These are phyloP conservation scores for Dictyostelium intermedium DNA, from an alignment of 78 protist species.

Conservation along the genomic window DNA sequence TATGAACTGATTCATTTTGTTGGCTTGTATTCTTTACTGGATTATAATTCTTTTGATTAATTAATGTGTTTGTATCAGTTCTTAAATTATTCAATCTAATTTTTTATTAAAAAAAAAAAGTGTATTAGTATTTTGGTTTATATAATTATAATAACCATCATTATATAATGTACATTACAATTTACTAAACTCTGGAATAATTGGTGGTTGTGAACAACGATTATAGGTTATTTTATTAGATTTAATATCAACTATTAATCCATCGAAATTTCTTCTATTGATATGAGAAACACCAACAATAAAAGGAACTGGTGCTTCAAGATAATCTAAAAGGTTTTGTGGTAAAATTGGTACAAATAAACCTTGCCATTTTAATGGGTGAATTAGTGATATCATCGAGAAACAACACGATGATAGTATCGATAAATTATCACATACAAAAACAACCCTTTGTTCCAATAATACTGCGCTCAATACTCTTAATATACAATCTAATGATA, in stretches of 20 bases:
- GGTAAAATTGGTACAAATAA: constrained; percentile 71
- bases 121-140: too few species aligned
- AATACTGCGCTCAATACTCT: constrained; percentile 59
- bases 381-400: constrained; percentile 42
- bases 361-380: constrained; percentile 80
- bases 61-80: constrained; percentile 6
- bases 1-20: constrained; percentile 56
- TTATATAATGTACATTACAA: neutral
- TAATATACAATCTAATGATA: constrained; percentile 47
- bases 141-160: neutral
- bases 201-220: constrained; percentile 19
- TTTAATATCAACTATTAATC: constrained; percentile 39
- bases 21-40: constrained; percentile 54
- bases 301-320: constrained; percentile 75
- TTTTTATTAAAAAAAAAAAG: too few species aligned
- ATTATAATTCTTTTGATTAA: constrained; percentile 42
- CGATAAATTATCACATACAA: constrained; percentile 65
- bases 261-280: constrained; percentile 52
- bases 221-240: constrained; percentile 40
- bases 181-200: constrained; percentile 52
- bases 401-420: constrained; percentile 51
- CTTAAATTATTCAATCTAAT: constrained; percentile 39
- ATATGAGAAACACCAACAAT: constrained; percentile 39
- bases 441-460: constrained; percentile 73
- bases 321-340: constrained; percentile 19